A percentile compares a stretch with the other conserved stretches of the same genome.
Conservation (phyloP, 108 stramenopile species). For the Cafeteria roenbergensis region DNA sequence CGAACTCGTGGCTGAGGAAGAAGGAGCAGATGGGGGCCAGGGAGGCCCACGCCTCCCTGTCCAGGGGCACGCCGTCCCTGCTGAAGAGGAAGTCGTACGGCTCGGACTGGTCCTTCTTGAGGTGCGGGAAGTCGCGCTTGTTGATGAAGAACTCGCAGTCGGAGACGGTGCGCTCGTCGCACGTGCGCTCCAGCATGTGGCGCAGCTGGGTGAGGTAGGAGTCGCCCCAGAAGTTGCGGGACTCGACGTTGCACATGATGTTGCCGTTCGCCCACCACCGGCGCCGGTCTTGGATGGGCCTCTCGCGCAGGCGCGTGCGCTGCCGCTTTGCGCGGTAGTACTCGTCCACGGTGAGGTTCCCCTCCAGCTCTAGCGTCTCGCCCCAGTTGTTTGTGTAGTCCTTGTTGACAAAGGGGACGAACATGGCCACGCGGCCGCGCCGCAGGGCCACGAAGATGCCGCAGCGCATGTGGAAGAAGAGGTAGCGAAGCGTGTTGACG, state of each 20-base stretch:
- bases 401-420: slow-evolving; percentile 76
- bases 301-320: slow-evolving; percentile 64
- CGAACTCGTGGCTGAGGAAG: slow-evolving; percentile 77
- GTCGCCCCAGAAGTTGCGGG: slow-evolving; percentile 84
- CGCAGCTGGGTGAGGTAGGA: slow-evolving; percentile 80
- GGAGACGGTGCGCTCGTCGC: slow-evolving; percentile 63
- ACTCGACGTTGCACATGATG: slow-evolving; percentile 95
- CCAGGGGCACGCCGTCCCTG: slow-evolving; percentile 82
- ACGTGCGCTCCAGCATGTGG: slow-evolving; percentile 86
- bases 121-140: slow-evolving; percentile 97
- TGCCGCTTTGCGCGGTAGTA: slow-evolving; percentile 76
- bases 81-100: slow-evolving; percentile 97
- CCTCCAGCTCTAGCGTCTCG: slow-evolving; percentile 55
- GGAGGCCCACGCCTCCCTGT: slow-evolving; percentile 67
- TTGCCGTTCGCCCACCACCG: slow-evolving; percentile 99
- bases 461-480: slow-evolving; percentile 96
- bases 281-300: slow-evolving; percentile 56
- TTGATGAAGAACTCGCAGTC: slow-evolving; percentile 99
- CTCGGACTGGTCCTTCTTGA: slow-evolving; percentile 90
- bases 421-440: slow-evolving; percentile 67
- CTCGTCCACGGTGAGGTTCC: slow-evolving; percentile 56
- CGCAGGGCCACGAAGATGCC: slow-evolving; percentile 93
- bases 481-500: slow-evolving; percentile 68
- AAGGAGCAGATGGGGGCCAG: slow-evolving; percentile 93
- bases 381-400: slow-evolving; percentile 79